Base-by-base conservation (phyloP, 805 yeast genomes). In the Wickerhamomyces kurtzmanii region DNA sequence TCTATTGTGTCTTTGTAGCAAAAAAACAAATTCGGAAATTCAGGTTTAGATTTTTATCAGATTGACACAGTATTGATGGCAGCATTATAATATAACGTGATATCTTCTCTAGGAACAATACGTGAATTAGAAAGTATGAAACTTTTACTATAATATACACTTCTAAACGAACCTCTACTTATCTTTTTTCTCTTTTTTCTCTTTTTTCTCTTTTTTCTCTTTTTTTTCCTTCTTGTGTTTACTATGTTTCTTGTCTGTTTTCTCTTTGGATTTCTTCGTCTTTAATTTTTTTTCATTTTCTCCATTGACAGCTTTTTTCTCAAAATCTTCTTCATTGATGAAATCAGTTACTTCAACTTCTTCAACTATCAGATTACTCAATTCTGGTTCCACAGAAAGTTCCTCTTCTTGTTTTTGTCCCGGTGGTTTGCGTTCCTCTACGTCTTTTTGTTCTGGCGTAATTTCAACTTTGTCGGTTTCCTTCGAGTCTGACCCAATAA, bases 331-430 rank as follows among this genome's bases (percentile, higher is more conserved):
- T 24, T 23, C 31, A 33, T 30, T 31, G 5, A 51, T 40, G 33
- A 42, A 51, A 18, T 56, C 60, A 1, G 49, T 39, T 4, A 63
- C 68, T 41, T 65, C 65, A 8, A 63, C 64, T 28, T 58, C 57
- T 24, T 63, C 68, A 12, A 62, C 49, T 6, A 64, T 52, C 30
- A 64, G 43, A 33, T 58, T 59, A 23, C 15, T 24, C 6, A 26
- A 17, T 4, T 21, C 24, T 13, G 15, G 12, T 10, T n/a, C 20
- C 7, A 8, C 12, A 7, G n/a, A n/a, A 21, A 21, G 8, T 21
- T 20, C 33, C 17, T 15, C 20, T 12, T 14, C 19, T 27, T 12
- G 21, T 11, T 28, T 39, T 4, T 28, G 30, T 27, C 29, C 34
- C n/a, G 15, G 28, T 19, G 16, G 22, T 12, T 21, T 20, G 8